Evolutionary conservation across 1,284 basidiomycete species (phyloP).

Genomic region (Trametes polyzona): DNA sequence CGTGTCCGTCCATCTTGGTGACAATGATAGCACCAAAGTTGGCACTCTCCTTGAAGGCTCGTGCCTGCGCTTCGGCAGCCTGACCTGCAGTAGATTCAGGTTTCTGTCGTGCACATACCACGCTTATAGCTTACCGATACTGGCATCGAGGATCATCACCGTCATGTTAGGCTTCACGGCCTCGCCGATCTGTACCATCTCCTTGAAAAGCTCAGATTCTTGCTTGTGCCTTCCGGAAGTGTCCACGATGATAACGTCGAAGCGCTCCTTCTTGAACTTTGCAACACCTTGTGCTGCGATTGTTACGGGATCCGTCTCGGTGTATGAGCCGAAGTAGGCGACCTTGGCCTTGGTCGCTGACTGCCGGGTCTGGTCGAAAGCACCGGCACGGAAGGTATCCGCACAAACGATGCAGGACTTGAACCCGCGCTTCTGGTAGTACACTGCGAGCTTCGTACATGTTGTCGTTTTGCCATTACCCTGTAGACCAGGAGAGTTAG

Average conservation of each 20-base stretch:
- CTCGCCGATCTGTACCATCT: slow-evolving; percentile 96
- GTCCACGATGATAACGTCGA: slow-evolving; percentile 99
- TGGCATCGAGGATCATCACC: slow-evolving; percentile 86
- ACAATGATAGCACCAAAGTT: slow-evolving; percentile 99
- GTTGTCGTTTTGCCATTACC: slow-evolving; percentile 99
- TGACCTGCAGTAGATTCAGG: slow-evolving; percentile 64
- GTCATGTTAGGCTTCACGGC: slow-evolving; percentile 96
- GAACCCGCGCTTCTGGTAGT: slow-evolving; percentile 97
- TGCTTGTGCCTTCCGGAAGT: slow-evolving; percentile 98
- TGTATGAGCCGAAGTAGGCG: slow-evolving; percentile 98
- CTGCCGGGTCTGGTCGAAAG: slow-evolving; percentile 97
- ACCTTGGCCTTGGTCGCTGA: slow-evolving; percentile 98
- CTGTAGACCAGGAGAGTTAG: slow-evolving; percentile 41
- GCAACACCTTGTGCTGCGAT: slow-evolving; percentile 94
- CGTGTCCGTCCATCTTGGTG: slow-evolving; percentile 99
- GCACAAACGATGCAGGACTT: slow-evolving; percentile 99
- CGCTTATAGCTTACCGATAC: slow-evolving; percentile 61
- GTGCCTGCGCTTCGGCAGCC: slow-evolving; percentile 94
- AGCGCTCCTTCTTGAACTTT: slow-evolving; percentile 97
- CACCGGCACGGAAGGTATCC: slow-evolving; percentile 99
- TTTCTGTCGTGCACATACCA: background rate
- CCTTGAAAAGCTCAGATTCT: slow-evolving; percentile 95
- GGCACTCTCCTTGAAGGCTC: slow-evolving; percentile 97
- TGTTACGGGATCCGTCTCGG: slow-evolving; percentile 96
- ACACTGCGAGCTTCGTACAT: slow-evolving; percentile 95